Base-by-base conservation (phyloP, 78 protist species). In the Protostelium mycophagum region DNA sequence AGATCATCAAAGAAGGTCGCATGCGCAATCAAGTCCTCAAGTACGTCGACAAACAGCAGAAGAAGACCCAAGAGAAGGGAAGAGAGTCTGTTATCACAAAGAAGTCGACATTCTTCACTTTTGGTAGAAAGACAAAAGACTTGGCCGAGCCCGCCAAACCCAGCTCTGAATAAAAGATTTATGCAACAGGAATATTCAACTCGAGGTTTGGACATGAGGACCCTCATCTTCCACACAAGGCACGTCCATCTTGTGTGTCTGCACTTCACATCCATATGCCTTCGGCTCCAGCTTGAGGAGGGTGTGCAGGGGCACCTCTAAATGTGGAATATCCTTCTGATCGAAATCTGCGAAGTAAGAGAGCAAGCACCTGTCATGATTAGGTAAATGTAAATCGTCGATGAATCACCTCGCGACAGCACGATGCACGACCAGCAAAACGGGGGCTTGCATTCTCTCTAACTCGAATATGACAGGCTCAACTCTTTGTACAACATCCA, bases 391-490 rank as follows among this genome's bases (percentile, higher is more conserved):
- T 51, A 5, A 16, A 51, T 51, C 31, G 73, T 25, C 73, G 73
- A 51, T 51, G 73, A 25, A 16, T 51, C 73, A 51, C 73, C 73
- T 51, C 31, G 73, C 73, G 31, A 97, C 96, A 10, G 98, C 99
- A 63, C 96, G 97, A 93, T 97, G 99, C 35, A 93, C 92, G 23
- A 97, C 92, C 23, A 97, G 85, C 1, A 97, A 35, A 0, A 97
- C 93, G 1, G 96, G 96, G 0, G 39, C 86, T 34, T 91, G 88
- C 1, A 84, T 38, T 38, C 98, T 88, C 90, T 98, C 98, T 85
- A 98, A 89, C 38, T 97, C 98, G 84, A 96, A 86, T 35, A 96
- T 85, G 37, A 95, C 84, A 25, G 99, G 98, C 85, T 98, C 99
- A 28, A 98, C 86, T 0, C 99, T 95, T 31, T 25, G 73, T 34